Conservation (phyloP, 2,329 filamentous ascomycete genomes). For the Scedosporium boydii region DNA sequence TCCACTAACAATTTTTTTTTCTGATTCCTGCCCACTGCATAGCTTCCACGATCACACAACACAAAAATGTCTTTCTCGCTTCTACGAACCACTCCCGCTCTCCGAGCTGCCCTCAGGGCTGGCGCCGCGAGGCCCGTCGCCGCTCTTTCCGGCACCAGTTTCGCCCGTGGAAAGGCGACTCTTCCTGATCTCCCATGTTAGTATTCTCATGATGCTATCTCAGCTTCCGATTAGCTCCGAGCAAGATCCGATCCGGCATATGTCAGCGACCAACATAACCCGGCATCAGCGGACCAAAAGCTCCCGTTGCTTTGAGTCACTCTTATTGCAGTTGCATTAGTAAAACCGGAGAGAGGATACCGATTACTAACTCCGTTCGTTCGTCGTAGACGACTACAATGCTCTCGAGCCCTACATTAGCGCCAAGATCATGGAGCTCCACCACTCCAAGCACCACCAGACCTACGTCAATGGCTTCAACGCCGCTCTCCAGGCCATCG, state of each 20-base stretch:
- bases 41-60: conserved; percentile 9
- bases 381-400: conserved; percentile 68
- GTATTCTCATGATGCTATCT: conserved; percentile 11
- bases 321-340: not conserved
- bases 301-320: not conserved
- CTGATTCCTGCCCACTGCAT: not conserved
- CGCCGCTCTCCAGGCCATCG: conserved; percentile 63
- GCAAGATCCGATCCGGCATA: not conserved
- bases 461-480: conserved; percentile 90
- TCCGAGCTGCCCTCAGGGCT: conserved; percentile 63
- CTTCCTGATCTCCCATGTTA: conserved; percentile 72
- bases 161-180: conserved; percentile 80
- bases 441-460: conserved; percentile 91
- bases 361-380: not conserved
- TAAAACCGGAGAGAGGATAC: not conserved
- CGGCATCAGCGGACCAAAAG: not conserved
- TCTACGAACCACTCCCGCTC: conserved; percentile 54
- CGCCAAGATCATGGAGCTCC: conserved; percentile 91
- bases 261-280: not conserved
- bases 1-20: not conserved
- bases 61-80: conserved; percentile 64
- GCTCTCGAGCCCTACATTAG: conserved; percentile 81
- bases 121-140: conserved; percentile 51
- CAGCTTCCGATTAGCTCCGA: not conserved
- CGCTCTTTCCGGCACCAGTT: conserved; percentile 63